Percentiles rank a stretch among this genome's conserved stretches.
phyloP scores from a whole-genome alignment of 768 basidiomycete species.

The Leccinum ochraceum region DNA sequence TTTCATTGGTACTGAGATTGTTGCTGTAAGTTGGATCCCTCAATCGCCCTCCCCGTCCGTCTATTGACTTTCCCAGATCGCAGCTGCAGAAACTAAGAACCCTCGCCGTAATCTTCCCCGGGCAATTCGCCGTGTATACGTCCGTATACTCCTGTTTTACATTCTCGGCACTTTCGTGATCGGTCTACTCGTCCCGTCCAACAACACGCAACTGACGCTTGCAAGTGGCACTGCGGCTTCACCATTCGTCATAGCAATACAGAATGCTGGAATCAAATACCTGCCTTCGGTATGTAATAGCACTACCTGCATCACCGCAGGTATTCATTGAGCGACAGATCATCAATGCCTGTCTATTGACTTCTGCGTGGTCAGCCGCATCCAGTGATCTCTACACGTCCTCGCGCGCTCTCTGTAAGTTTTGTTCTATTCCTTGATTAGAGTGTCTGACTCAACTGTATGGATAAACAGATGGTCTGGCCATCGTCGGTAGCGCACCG shows the following conservation, averaged over 20 bases:
- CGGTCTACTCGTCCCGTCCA: constrained; percentile 80
- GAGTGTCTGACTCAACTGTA: constrained; percentile 1
- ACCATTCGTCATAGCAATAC: constrained; percentile 91
- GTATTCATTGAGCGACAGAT: constrained; percentile 41
- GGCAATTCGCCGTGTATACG: constrained; percentile 59
- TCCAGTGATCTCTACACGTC: constrained; percentile 89
- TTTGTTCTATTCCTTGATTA: background rate
- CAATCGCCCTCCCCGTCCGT: background rate
- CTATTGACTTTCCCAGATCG: constrained; percentile 50
- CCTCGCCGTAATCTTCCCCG: constrained; percentile 68
- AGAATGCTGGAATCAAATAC: constrained; percentile 78
- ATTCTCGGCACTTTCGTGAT: constrained; percentile 70
- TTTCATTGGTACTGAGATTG: constrained; percentile 93
- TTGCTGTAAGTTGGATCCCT: constrained; percentile 57
- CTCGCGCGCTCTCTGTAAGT: constrained; percentile 83
- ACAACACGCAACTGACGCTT: constrained; percentile 54
- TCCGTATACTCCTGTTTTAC: constrained; percentile 84
- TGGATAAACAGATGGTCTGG: constrained; percentile 65
- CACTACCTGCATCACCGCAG: constrained; percentile 15
- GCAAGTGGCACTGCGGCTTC: constrained; percentile 61
- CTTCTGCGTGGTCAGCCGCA: constrained; percentile 92
- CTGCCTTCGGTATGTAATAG: constrained; percentile 65
- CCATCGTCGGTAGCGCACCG: constrained; percentile 79
- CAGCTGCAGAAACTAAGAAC: constrained; percentile 90
- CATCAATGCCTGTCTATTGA: constrained; percentile 82